phyloP scores from a whole-genome alignment of 1,139 yeast genomes.

The Saccharomycopsis crataegensis region DNA sequence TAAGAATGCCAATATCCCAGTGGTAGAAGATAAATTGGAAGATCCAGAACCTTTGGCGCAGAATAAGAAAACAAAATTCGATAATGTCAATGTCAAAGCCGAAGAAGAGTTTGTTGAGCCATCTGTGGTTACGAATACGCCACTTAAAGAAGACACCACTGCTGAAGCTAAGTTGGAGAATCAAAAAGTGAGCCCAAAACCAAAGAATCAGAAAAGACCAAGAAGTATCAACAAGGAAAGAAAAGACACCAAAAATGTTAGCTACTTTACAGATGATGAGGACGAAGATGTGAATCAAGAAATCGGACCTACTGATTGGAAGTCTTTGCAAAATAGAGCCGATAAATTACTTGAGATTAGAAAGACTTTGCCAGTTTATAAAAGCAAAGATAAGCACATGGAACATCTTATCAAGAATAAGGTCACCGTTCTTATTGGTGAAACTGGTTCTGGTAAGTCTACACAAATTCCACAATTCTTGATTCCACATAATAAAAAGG shows the following conservation, averaged over 20 bases:
- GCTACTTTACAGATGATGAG: conserved; percentile 24
- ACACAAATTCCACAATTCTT: conserved; percentile 95
- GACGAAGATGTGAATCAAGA: conserved; percentile 23
- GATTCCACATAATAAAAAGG: conserved; percentile 42
- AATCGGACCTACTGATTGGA: conserved; percentile 16
- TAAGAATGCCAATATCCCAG: neutral
- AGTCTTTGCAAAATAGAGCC: conserved; percentile 37
- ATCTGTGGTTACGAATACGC: neutral
- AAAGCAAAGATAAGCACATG: conserved; percentile 58
- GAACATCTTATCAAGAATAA: conserved; percentile 47
- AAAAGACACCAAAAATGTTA: conserved; percentile 2
- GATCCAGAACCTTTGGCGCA: neutral
- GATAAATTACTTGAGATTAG: conserved; percentile 42
- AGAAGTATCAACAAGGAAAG: conserved; percentile 2
- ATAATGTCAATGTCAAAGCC: neutral
- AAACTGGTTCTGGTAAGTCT: conserved; percentile 88
- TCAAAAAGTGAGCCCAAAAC: neutral
- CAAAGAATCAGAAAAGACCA: neutral
- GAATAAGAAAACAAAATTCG: conserved; percentile 12
- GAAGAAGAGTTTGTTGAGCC: conserved; percentile 1
- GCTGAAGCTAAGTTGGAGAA: neutral
- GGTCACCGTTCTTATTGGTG: conserved; percentile 84
- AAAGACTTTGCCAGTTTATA: conserved; percentile 64
- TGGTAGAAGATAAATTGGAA: neutral
- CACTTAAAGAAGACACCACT: neutral